Evolutionary conservation across 352 stramenopile species (phyloP).

Genomic region (Phytophthora pistaciae): DNA sequence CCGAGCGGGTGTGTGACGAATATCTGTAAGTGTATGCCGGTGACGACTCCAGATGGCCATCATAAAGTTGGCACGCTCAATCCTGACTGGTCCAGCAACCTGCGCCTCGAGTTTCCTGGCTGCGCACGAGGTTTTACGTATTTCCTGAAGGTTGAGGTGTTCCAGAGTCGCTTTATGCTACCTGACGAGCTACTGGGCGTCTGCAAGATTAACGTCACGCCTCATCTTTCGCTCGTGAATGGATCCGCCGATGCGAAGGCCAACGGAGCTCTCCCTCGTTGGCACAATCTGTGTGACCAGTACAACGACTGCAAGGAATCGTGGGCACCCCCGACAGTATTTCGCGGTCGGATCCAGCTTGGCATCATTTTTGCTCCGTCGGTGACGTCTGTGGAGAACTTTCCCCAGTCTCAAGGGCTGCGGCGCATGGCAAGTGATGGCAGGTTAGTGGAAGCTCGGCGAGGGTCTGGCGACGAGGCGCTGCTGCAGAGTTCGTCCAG

Average conservation of each 20-base stretch:
- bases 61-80: constrained; percentile 47
- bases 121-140: constrained; percentile 81
- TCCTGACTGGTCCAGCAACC: constrained; percentile 78
- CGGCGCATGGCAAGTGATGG: constrained; percentile 48
- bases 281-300: constrained; percentile 89
- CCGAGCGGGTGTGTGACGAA: constrained; percentile 79
- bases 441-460: constrained; percentile 30
- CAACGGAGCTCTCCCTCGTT: constrained; percentile 79
- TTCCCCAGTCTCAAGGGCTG: constrained; percentile 59
- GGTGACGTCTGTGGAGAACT: constrained; percentile 55
- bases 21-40: constrained; percentile 69
- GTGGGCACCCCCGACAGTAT: constrained; percentile 86
- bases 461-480: constrained; percentile 52
- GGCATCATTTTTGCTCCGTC: constrained; percentile 83
- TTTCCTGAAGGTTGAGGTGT: constrained; percentile 83
- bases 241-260: constrained; percentile 84
- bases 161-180: constrained; percentile 88
- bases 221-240: constrained; percentile 81
- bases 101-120: constrained; percentile 80
- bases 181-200: constrained; percentile 81
- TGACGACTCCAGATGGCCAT: constrained; percentile 16
- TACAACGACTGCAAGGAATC: constrained; percentile 90
- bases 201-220: constrained; percentile 89
- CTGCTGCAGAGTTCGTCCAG: constrained; percentile 66
- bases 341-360: constrained; percentile 79